These are phyloP conservation scores for Calonectria fujianensis DNA, from an alignment of 2,329 filamentous ascomycete genomes.

Conservation along the genomic window DNA sequence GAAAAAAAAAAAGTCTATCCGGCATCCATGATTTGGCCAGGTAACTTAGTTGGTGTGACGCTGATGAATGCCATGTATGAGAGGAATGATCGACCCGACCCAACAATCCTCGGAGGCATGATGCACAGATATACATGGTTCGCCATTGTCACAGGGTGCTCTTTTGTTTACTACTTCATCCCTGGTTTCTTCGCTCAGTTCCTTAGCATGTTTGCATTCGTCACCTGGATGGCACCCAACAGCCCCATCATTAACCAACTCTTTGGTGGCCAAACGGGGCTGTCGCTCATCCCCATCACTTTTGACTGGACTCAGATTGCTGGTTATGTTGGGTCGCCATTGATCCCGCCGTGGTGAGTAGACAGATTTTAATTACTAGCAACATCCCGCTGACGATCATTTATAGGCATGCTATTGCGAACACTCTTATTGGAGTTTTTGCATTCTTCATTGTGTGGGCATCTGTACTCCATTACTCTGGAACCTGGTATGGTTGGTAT, in stretches of 20 bases:
- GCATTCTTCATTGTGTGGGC: slow-evolving; percentile 78
- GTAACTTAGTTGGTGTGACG: slow-evolving; percentile 78
- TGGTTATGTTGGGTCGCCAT: slow-evolving; percentile 79
- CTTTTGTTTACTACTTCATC: slow-evolving; percentile 81
- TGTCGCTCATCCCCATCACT: slow-evolving; percentile 82
- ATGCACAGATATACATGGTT: slow-evolving; percentile 82
- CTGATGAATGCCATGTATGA: slow-evolving; percentile 86
- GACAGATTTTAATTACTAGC: neutral
- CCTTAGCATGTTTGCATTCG: slow-evolving; percentile 81
- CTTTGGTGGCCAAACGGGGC: slow-evolving; percentile 80
- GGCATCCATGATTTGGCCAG: slow-evolving; percentile 85
- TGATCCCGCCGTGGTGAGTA: slow-evolving; percentile 80
- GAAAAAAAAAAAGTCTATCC: slow-evolving; percentile 70
- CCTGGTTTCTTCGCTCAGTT: slow-evolving; percentile 82
- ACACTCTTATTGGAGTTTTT: slow-evolving; percentile 81
- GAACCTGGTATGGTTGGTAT: slow-evolving; percentile 78
- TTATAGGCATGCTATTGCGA: slow-evolving; percentile 80
- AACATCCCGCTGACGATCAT: neutral
- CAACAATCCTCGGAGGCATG: slow-evolving; percentile 75
- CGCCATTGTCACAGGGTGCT: slow-evolving; percentile 71
- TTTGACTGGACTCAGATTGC: slow-evolving; percentile 86
- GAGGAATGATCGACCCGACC: slow-evolving; percentile 68
- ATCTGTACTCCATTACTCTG: slow-evolving; percentile 78
- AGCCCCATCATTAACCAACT: slow-evolving; percentile 82
- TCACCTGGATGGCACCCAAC: slow-evolving; percentile 83